Percentiles rank a stretch among this genome's conserved stretches.
Evolutionary conservation across 2,329 filamentous ascomycete genomes (phyloP).

Genomic region (Daldinia sp.): DNA sequence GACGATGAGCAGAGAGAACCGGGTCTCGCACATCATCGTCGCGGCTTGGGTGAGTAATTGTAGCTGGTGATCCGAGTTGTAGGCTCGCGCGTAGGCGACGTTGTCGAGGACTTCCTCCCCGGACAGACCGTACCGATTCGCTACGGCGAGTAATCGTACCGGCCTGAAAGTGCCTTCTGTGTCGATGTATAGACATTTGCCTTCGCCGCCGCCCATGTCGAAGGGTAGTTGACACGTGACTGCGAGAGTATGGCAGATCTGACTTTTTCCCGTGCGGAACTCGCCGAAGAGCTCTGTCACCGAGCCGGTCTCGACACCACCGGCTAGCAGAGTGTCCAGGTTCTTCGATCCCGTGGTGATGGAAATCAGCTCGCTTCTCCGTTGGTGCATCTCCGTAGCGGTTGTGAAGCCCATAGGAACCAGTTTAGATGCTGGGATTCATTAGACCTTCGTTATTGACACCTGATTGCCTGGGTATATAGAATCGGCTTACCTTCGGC

Average conservation of each 20-base stretch:
- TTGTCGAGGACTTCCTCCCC: conserved; percentile 98
- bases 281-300: conserved; percentile 99
- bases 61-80: conserved; percentile 98
- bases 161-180: conserved; percentile 97
- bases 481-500: conserved; percentile 77
- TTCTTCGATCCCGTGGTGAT: conserved; percentile 99
- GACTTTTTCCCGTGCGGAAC: conserved; percentile 97
- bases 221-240: conserved; percentile 98
- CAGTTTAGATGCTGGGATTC: conserved; percentile 79
- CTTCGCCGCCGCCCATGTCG: conserved; percentile 98
- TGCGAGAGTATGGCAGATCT: conserved; percentile 97
- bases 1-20: conserved; percentile 94
- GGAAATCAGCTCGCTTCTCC: conserved; percentile 94
- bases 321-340: conserved; percentile 91
- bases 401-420: conserved; percentile 99
- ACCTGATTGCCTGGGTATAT: not conserved
- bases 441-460: conserved; percentile 22
- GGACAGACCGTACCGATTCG: conserved; percentile 91
- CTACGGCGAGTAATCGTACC: conserved; percentile 87
- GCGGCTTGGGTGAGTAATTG: conserved; percentile 94
- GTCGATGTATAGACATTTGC: conserved; percentile 98
- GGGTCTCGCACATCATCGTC: conserved; percentile 99
- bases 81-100: conserved; percentile 95
- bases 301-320: conserved; percentile 94
- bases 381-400: conserved; percentile 97